phyloP scores from a whole-genome alignment of 257 asterid species.

The Nicotiana tabacum region DNA sequence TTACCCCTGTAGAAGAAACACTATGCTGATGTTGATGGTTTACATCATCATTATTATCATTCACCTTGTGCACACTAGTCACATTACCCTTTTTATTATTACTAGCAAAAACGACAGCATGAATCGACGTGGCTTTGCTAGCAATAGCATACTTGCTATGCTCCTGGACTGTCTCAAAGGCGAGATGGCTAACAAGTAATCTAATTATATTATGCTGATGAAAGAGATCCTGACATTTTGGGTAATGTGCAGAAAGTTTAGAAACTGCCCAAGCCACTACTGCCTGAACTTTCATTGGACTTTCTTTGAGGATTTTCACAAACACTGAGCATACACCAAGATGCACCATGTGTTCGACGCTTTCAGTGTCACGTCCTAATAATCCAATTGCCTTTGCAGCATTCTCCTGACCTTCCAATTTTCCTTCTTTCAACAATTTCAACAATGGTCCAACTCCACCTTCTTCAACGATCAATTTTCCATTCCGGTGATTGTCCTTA shows the following conservation, averaged over 20 bases:
- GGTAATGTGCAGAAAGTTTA: constrained; percentile 31
- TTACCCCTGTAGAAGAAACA: constrained; percentile 34
- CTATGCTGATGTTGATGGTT: constrained; percentile 32
- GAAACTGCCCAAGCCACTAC: constrained; percentile 45
- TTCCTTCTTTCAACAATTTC: constrained; percentile 34
- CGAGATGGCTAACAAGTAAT: constrained; percentile 36
- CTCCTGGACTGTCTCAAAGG: constrained; percentile 34
- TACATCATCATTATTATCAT: constrained; percentile 36
- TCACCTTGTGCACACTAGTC: not conserved
- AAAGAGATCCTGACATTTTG: constrained; percentile 40
- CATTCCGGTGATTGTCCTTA: constrained; percentile 27
- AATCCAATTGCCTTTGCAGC: constrained; percentile 46
- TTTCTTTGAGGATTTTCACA: constrained; percentile 35
- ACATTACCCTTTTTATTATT: not conserved
- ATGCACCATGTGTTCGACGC: constrained; percentile 22
- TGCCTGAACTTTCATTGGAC: constrained; percentile 36
- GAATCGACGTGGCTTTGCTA: constrained; percentile 32
- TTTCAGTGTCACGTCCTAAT: constrained; percentile 34
- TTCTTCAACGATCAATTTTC: constrained; percentile 41
- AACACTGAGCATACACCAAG: constrained; percentile 29
- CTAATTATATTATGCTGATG: constrained; percentile 33
- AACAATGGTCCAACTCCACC: constrained; percentile 38
- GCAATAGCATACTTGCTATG: constrained; percentile 35
- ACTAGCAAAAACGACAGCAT: constrained; percentile 27
- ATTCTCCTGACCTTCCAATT: constrained; percentile 40